Evolutionary conservation across 257 asterid species (phyloP), one percentile per base, ranked within the genome.

Genomic region (Forsythia suspensa): DNA sequence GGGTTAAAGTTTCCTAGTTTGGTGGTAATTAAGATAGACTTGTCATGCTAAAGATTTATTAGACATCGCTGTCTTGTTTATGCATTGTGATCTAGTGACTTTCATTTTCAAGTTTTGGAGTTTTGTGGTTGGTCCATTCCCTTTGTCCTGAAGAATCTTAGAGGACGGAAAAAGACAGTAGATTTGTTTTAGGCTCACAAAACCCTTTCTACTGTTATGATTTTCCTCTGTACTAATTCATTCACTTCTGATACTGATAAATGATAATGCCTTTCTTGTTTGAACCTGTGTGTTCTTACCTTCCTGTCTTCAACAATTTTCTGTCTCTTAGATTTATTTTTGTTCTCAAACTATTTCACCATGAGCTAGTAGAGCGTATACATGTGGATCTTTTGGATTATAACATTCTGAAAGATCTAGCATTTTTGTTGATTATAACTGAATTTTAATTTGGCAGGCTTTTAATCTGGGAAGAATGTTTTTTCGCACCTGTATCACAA

Each of bases 401-500:
- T 66, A 36, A 6, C 24, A 59, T 48, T 78, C 59, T 9, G 37
- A 18, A 65, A 57, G 57, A 37, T 39, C 42, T 55, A 39, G 18
- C 20, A 13, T 78, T 20, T n/a, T 20, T 61, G 73, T 69, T 76
- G 29, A 59, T 34, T 41, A 36, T 11, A 75, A 69, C 52, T 37
- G 21, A 24, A 65, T 42, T 80, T 79, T 36, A 72, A 38, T 71
- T 74, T 78, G 70, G 74, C 90, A 92, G 97, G 88, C 84, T 92
- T 80, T 85, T 92, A 83, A 86, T 92, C 72, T 91, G 91, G 95
- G 96, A 92, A 80, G 97, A 92, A 74, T 89, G 89, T 84, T 92
- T 85, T 80, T 80, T 80, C 69, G 94, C 82, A 59, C 83, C 84
- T 0, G 80, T 71, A 66, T 71, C 86, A 12, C 80, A 65, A 69